phyloP scores from a whole-genome alignment of 2,329 filamentous ascomycete species.

The Pseudofabraea citricarpa region DNA sequence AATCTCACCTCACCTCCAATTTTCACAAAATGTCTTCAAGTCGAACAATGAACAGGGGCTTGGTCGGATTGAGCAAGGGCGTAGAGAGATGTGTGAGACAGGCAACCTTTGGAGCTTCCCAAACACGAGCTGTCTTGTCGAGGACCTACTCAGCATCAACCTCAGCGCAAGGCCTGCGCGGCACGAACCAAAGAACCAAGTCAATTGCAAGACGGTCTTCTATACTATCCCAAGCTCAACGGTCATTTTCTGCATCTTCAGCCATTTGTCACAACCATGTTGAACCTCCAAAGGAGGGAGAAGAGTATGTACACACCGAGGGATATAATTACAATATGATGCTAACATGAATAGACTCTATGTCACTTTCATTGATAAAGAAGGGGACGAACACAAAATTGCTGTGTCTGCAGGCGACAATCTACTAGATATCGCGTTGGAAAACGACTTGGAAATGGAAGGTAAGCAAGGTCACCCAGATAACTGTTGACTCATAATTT shows the following conservation, averaged over 20 bases:
- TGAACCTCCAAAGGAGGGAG: slow-evolving; percentile 77
- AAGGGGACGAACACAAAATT: slow-evolving; percentile 69
- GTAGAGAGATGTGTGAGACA: slow-evolving; percentile 9
- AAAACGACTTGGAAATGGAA: slow-evolving; percentile 96
- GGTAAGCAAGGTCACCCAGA: no score
- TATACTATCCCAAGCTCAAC: slow-evolving; percentile 1
- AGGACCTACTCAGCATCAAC: no score
- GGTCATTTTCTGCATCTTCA: slow-evolving; percentile 61
- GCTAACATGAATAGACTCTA: slow-evolving; percentile 55
- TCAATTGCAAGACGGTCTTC: no score
- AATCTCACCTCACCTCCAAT: not conserved
- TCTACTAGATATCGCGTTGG: slow-evolving; percentile 89
- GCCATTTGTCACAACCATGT: slow-evolving; percentile 70
- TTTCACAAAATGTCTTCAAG: slow-evolving; percentile 10
- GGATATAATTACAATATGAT: slow-evolving; percentile 2
- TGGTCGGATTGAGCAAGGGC: slow-evolving; percentile 7
- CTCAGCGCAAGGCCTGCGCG: no score
- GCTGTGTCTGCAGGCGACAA: slow-evolving; percentile 85
- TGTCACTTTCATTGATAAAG: slow-evolving; percentile 92
- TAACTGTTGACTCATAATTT: no score
- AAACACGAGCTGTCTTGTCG: no score
- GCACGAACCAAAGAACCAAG: not conserved
- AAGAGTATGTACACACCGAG: slow-evolving; percentile 62
- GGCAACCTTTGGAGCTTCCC: slow-evolving; percentile 7
- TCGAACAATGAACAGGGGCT: slow-evolving; percentile 5